phyloP scores from a whole-genome alignment of 306 rosid species.

The Prunus padus region DNA sequence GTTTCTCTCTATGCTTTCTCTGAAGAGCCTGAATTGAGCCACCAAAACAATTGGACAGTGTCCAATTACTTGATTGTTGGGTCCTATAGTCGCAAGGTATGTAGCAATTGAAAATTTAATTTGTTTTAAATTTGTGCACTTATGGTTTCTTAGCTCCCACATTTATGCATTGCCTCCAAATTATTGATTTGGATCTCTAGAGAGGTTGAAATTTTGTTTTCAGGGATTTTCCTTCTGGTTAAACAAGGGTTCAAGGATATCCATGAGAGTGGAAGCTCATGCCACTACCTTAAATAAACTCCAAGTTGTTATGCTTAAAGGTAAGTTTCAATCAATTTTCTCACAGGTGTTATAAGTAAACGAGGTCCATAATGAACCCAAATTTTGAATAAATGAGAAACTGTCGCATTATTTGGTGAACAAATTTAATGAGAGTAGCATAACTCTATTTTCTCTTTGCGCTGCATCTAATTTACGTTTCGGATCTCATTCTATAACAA shows the following conservation, averaged over 20 bases:
- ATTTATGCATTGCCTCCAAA: constrained; percentile 3
- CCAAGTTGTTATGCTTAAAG: constrained; percentile 55
- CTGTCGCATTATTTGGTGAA: neutral
- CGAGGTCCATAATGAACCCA: neutral
- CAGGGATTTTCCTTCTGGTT: constrained; percentile 74
- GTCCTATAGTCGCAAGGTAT: constrained; percentile 56
- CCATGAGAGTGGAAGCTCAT: constrained; percentile 58
- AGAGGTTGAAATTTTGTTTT: constrained; percentile 7
- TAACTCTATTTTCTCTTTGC: too few relatives aligned
- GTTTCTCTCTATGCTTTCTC: constrained; percentile 44
- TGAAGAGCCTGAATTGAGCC: constrained; percentile 51
- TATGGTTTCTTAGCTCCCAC: neutral
- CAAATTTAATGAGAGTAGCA: neutral
- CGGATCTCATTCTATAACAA: neutral
- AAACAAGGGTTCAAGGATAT: constrained; percentile 64
- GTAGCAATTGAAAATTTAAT: neutral
- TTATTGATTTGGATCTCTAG: neutral
- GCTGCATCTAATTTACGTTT: neutral
- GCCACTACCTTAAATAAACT: constrained; percentile 36
- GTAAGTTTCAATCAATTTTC: neutral
- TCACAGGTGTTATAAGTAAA: neutral
- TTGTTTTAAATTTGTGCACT: neutral
- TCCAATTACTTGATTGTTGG: constrained; percentile 41
- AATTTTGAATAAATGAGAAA: neutral
- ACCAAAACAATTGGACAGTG: constrained; percentile 46